Conservation (phyloP, 495 filamentous ascomycete species). For the Neurospora cerealis region DNA sequence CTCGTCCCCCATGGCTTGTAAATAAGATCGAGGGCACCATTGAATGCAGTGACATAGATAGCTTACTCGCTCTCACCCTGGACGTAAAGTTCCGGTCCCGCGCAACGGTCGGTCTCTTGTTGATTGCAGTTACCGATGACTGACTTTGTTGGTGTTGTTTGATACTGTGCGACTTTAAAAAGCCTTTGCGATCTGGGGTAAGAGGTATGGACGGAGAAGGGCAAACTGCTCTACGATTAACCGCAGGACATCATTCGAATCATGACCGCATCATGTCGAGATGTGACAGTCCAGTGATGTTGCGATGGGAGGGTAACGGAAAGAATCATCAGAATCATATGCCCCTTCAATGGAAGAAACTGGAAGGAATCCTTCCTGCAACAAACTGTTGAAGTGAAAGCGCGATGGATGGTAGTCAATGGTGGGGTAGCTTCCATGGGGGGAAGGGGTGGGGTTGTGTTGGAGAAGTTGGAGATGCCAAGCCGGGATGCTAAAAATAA, state of each 20-base stretch:
- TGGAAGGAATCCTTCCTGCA: neutral
- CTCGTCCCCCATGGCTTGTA: neutral
- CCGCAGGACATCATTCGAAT: neutral
- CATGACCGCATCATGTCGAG: neutral
- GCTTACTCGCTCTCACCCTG: no score
- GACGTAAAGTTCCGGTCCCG: neutral
- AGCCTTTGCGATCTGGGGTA: neutral
- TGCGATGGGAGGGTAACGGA: neutral
- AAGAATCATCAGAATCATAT: neutral
- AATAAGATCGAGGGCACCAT: neutral
- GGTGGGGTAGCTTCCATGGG: neutral
- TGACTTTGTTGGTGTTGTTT: neutral
- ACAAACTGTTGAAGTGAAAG: neutral
- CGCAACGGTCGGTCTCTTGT: neutral
- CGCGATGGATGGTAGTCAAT: neutral
- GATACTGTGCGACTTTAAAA: neutral
- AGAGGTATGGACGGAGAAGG: neutral
- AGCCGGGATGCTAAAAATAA: neutral
- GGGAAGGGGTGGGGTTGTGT: neutral
- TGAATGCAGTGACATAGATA: no score
- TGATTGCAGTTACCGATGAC: neutral
- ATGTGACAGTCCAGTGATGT: neutral
- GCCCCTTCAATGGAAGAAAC: neutral
- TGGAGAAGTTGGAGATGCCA: neutral
- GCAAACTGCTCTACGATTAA: neutral